Base-by-base conservation (phyloP, 2,329 filamentous ascomycete genomes). In the Phialophora macrospora region DNA sequence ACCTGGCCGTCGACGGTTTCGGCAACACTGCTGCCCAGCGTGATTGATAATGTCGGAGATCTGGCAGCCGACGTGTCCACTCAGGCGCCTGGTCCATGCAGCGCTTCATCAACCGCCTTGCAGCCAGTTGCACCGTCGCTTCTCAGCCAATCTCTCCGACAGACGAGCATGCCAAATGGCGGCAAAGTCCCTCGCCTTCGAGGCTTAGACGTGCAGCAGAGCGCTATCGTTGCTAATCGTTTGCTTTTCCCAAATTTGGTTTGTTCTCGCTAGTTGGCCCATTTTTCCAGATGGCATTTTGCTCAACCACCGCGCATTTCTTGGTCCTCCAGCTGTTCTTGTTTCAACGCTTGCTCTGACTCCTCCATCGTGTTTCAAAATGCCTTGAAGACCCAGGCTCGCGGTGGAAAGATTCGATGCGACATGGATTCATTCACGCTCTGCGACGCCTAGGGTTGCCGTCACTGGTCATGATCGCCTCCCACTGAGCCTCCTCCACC, bases 191-290 rank as follows among this genome's bases (percentile, higher is more conserved):
- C n/a, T 55, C 52, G 52, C 52, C 52, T 30, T 55, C 28, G 52
- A 55, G 52, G 52, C 52, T 55, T 55, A 55, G 52, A 30, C 52
- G 26, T 55, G 52, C 52, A 55, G 52, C 24, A 30, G 52, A 30
- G 17, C 14, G 51, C 11, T 26, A 20, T 20, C 46, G 12, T 49
- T 49, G 46, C 46, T 22, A 49, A 51, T 51, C 8, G 20, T n/a
- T n/a, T 51, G 24, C n/a, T 22, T 51, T 51, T 24, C 14, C 48
- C 48, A 55, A 32, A 55, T 34, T 44, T 17, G 38, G 38, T 17
- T n/a, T 44, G 38, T 44, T 41, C 38, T 44, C 38, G 38, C 38
- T 44, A 44, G 17, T 11, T 41, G 17, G 38, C 38, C 38, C 17
- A n/a, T 44, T n/a, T 8, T n/a, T n/a, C 38, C 38, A 44, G 38